phyloP scores from a whole-genome alignment of 2,329 filamentous ascomycete genomes.

The Phialophora chinensis region DNA sequence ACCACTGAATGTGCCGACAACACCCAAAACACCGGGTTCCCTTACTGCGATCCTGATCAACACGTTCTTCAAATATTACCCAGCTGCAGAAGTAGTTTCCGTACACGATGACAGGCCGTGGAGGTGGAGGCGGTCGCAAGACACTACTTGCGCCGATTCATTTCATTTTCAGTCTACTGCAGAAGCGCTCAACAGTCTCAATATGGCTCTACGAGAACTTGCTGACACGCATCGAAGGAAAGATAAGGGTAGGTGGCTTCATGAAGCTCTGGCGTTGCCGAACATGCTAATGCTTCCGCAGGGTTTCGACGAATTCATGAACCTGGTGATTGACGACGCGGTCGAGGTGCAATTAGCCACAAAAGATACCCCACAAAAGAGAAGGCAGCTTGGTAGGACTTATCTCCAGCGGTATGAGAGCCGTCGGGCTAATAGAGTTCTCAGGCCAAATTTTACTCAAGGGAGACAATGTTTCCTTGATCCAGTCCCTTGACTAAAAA shows the following conservation, averaged over 20 bases:
- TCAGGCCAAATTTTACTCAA: slow-evolving; percentile 84
- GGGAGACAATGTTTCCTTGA: slow-evolving; percentile 85
- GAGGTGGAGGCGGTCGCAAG: slow-evolving; percentile 64
- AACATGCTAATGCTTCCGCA: slow-evolving; percentile 47
- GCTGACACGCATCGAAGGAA: slow-evolving; percentile 90
- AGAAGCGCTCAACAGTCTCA: slow-evolving; percentile 80
- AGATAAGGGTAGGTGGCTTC: slow-evolving; percentile 76
- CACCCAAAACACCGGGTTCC: background rate
- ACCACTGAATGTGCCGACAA: background rate
- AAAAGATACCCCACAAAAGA: slow-evolving; percentile 79
- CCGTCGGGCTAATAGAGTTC: slow-evolving; percentile 30
- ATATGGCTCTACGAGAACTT: slow-evolving; percentile 99
- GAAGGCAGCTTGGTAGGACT: slow-evolving; percentile 75
- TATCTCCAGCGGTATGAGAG: slow-evolving; percentile 7
- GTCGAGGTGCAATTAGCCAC: slow-evolving; percentile 86
- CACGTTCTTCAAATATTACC: background rate
- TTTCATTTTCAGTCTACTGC: slow-evolving; percentile 93
- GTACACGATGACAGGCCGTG: slow-evolving; percentile 59
- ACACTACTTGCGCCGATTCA: slow-evolving; percentile 79
- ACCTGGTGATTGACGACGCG: slow-evolving; percentile 93
- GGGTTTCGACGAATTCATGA: slow-evolving; percentile 99
- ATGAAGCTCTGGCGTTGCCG: background rate
- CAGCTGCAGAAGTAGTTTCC: background rate
- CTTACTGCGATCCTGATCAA: background rate
- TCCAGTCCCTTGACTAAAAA: slow-evolving; percentile 61